Evolutionary conservation across 1,284 basidiomycete genomes (phyloP).

Genomic region (Sporisorium exsertum): DNA sequence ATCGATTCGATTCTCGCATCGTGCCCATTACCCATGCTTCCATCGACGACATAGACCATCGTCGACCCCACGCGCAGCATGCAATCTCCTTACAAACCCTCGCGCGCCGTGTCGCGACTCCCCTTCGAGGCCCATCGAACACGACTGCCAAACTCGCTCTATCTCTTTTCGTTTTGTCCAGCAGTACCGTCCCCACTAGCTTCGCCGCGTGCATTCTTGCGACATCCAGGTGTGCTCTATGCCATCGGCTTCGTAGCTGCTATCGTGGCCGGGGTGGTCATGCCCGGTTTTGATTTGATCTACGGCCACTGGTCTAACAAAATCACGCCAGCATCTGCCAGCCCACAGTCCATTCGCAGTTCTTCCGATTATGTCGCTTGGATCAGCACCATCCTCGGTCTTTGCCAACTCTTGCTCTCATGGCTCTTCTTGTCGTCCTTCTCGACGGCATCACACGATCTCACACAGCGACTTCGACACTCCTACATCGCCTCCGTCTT

Average conservation of each 20-base stretch:
- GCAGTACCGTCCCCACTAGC: conserved; percentile 31
- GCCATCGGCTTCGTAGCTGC: conserved; percentile 53
- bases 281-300: conserved; percentile 61
- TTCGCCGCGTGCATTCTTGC: conserved; percentile 43
- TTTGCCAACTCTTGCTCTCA: conserved; percentile 59
- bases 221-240: conserved; percentile 61
- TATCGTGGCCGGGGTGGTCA: conserved; percentile 51
- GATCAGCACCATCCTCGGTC: conserved; percentile 69
- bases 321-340: conserved; percentile 44
- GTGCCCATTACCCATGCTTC: neutral
- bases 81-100: neutral
- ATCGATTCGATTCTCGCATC: neutral
- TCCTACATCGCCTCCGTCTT: conserved; percentile 70
- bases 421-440: conserved; percentile 66
- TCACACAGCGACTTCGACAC: conserved; percentile 68
- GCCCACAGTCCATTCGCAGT: conserved; percentile 38
- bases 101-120: conserved; percentile 32
- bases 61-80: conserved; percentile 5
- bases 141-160: conserved; percentile 49
- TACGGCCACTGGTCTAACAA: conserved; percentile 64
- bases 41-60: conserved; percentile 5
- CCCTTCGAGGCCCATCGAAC: conserved; percentile 38
- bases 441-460: conserved; percentile 66
- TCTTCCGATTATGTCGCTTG: conserved; percentile 63
- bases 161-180: conserved; percentile 60